These are phyloP conservation scores for Camellia sinensis DNA, from an alignment of 148 eudicot species.

Conservation along the genomic window DNA sequence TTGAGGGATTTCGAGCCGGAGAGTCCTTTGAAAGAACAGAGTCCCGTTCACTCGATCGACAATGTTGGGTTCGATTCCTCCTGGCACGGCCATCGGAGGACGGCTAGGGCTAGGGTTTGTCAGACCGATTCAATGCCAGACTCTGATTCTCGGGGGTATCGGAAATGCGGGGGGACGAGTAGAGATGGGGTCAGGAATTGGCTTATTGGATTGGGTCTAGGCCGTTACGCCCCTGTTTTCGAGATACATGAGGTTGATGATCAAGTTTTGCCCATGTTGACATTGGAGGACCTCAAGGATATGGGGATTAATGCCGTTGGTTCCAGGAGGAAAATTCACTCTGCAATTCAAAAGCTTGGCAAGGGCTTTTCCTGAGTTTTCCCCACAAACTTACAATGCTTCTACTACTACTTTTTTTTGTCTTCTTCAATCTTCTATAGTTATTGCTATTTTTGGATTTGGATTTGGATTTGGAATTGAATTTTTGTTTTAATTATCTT, in stretches of 20 bases:
- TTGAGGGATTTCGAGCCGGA: slow-evolving; percentile 38
- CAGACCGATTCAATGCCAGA: slow-evolving; percentile 7
- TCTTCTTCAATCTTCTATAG: not conserved
- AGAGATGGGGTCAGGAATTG: slow-evolving; percentile 50
- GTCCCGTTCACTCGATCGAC: slow-evolving; percentile 37
- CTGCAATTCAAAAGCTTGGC: slow-evolving; percentile 54
- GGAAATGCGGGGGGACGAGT: slow-evolving; percentile 7
- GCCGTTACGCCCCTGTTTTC: slow-evolving; percentile 53
- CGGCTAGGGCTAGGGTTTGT: slow-evolving; percentile 27
- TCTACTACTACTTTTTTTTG: not conserved
- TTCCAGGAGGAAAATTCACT: slow-evolving; percentile 55
- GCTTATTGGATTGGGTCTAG: slow-evolving; percentile 56
- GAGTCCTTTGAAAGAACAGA: slow-evolving; percentile 40
- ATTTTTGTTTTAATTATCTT: not conserved
- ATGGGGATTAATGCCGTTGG: slow-evolving; percentile 82
- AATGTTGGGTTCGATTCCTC: slow-evolving; percentile 24
- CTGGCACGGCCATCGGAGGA: slow-evolving; percentile 18
- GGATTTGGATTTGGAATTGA: slow-evolving; percentile 4
- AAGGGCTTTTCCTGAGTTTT: slow-evolving; percentile 43
- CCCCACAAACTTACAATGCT: too few relatives aligned
- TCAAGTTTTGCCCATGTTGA: slow-evolving; percentile 60
- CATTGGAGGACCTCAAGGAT: slow-evolving; percentile 74
- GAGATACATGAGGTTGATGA: slow-evolving; percentile 85
- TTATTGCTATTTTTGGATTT: not conserved
- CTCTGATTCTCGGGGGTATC: not conserved